These are phyloP conservation scores for Leishmania major DNA, from an alignment of 208 protist species.

Conservation along the genomic window DNA sequence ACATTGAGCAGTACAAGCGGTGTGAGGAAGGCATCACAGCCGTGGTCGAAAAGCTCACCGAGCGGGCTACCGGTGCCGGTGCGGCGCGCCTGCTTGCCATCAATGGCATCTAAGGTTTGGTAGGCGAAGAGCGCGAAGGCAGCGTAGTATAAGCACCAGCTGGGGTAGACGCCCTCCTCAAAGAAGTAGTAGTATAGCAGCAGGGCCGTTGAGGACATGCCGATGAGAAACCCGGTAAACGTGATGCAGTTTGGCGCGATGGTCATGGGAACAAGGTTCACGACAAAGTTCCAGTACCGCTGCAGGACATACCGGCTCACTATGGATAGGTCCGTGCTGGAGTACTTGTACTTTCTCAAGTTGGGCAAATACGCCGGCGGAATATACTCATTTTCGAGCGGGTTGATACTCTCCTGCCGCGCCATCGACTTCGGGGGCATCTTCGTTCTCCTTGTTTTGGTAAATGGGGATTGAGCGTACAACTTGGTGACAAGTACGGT, in stretches of 20 bases:
- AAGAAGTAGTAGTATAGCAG: slow-evolving; percentile 67
- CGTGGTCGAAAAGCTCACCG: slow-evolving; percentile 97
- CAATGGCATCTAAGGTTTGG: slow-evolving; percentile 95
- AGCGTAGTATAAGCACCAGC: slow-evolving; percentile 88
- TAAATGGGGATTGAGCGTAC: background rate
- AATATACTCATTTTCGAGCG: slow-evolving; percentile 62
- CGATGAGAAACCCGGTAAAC: slow-evolving; percentile 78
- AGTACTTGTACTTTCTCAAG: slow-evolving; percentile 87
- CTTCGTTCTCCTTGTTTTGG: background rate
- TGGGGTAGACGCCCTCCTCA: slow-evolving; percentile 61
- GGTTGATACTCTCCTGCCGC: slow-evolving; percentile 44
- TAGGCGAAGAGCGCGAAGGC: slow-evolving; percentile 79
- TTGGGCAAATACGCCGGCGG: slow-evolving; percentile 64
- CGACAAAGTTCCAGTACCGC: slow-evolving; percentile 88
- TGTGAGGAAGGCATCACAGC: slow-evolving; percentile 91
- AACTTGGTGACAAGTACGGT: background rate
- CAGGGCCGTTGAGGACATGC: slow-evolving; percentile 66
- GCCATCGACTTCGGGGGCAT: background rate
- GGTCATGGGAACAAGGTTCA: slow-evolving; percentile 86
- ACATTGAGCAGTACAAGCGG: slow-evolving; percentile 77
- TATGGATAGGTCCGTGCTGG: slow-evolving; percentile 69
- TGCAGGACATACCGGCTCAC: slow-evolving; percentile 75
- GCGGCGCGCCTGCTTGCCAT: slow-evolving; percentile 95
- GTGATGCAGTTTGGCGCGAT: slow-evolving; percentile 90
- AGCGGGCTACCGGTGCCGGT: slow-evolving; percentile 91